Base-by-base conservation (phyloP, 2,329 filamentous ascomycete species). In the Diaporthe citriasiana region DNA sequence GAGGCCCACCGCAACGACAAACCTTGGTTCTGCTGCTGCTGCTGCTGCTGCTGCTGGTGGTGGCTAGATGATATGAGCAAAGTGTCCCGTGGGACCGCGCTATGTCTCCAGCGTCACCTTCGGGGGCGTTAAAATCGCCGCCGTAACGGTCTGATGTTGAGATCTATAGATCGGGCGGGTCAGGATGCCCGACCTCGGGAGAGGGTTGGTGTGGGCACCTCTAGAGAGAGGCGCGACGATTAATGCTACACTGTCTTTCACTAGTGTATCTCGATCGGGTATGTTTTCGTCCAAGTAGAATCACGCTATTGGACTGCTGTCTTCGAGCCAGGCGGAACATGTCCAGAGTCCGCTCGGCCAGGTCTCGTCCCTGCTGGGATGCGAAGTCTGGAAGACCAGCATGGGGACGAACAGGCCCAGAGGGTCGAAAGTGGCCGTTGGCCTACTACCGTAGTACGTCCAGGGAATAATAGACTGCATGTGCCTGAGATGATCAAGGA, bases 81-180 rank as follows among this genome's bases (percentile, higher is more conserved):
- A 40, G 45, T 27, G n/a, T 38, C 47, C n/a, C 47, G 33, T 38
- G 33, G 33, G 30, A 45, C 33, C 33, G 63, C 63, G 63, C 63
- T 68, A 51, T 68, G 63, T 68, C 63, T 40, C 33, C n/a, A 53
- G 45, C 33, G 47, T 68, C 13, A 22, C 60, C 22, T 68, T 40
- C 30, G 63, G 45, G 15, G 33, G n/a, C 47, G 47, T 22, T 68
- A 47, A 30, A 47, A 33, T 51, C 60, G 45, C 60, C 30, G 63
- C 63, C 22, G 63, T 22, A 19, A 53, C 63, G 47, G 63, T 68
- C 47, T 53, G 63, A 68, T 68, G 45, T 68, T 68, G 30, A 68
- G 63, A 68, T 68, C 63, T 68, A 30, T 40, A 68, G 63, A 68
- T 68, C 63, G 45, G 63, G 63, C 30, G 22, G 63, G n/a, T n/a